phyloP scores from a whole-genome alignment of 2,329 filamentous ascomycete species.

The Fusarium secorum region DNA sequence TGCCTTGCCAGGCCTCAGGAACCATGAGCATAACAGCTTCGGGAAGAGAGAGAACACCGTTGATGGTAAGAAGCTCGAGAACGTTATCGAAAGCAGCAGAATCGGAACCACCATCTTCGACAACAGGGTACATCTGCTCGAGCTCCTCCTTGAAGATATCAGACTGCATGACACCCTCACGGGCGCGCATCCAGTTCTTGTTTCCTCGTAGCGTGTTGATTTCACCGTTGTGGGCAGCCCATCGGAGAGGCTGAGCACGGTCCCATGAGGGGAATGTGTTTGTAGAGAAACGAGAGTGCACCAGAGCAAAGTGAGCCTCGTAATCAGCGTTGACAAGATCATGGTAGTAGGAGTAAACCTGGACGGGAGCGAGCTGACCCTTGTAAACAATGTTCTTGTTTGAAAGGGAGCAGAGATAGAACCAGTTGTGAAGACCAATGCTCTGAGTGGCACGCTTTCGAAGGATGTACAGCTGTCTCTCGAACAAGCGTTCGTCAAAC shows the following conservation, averaged over 20 bases:
- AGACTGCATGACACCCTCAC: conserved; percentile 94
- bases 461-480: conserved; percentile 91
- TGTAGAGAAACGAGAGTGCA: conserved; percentile 96
- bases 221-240: conserved; percentile 98
- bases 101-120: conserved; percentile 95
- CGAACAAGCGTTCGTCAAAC: conserved; percentile 87
- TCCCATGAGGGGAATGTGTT: conserved; percentile 99
- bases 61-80: conserved; percentile 90
- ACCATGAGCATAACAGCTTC: conserved; percentile 99
- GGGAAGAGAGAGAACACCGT: conserved; percentile 91
- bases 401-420: conserved; percentile 94
- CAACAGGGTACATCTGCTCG: conserved; percentile 88
- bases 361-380: conserved; percentile 90
- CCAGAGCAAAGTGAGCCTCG: conserved; percentile 94
- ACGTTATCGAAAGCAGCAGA: conserved; percentile 98
- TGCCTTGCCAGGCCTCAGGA: conserved; percentile 97
- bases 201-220: conserved; percentile 97
- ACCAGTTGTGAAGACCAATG: conserved; percentile 97
- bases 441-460: conserved; percentile 95
- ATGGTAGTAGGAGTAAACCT: conserved; percentile 98
- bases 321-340: conserved; percentile 97
- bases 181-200: conserved; percentile 99
- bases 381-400: conserved; percentile 99
- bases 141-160: conserved; percentile 92
- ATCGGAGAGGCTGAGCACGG: conserved; percentile 92